Evolutionary conservation across 352 stramenopile genomes (phyloP), one percentile per base, ranked within the genome.

Genomic region (Pythium periplocum): DNA sequence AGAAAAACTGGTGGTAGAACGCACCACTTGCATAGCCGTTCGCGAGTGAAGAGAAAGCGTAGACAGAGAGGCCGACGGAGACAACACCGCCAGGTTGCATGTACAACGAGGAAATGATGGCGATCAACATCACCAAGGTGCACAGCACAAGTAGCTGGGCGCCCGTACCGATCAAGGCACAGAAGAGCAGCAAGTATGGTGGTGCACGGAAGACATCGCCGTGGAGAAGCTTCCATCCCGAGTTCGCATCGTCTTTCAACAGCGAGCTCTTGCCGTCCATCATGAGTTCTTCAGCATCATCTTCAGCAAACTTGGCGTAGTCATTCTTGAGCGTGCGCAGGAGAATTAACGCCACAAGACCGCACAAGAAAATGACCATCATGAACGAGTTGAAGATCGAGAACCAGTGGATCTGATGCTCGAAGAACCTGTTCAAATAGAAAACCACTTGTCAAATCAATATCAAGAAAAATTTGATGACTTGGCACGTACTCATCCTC

Each of bases 321-420:
- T 98, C 94, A 50, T 98, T 97, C 54, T 87, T 88, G 26, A 98
- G 68, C 32, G 95, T 98, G 9, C 93, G 82, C 47, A 98, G 60
- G 26, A 98, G 70, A 59, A 98, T 98, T 8, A 98, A 66, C 31
- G 87, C 80, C 10, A 98, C 95, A 5, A 98, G 76, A 11, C 95
- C 95, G 45, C 87, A 96, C 2, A 98, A 63, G 62, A 98, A 98
- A 45, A 98, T 95, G 33, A 98, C 94, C 88, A 98, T 98, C 94
- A 98, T 98, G 66, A 98, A 98, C 62, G 88, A 96, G 70, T 98
- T 98, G 69, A 98, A 98, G 53, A 98, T 98, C 50, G 86, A 97
- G 60, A 98, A 98, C 94, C 94, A 98, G 64, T 98, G 94, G 66
- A 99, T 99, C 57, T 98, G 93, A 73, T 99, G 97, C 78, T 99